Conservation (phyloP, 495 filamentous ascomycete genomes). For the Neurospora tetrasperma region DNA sequence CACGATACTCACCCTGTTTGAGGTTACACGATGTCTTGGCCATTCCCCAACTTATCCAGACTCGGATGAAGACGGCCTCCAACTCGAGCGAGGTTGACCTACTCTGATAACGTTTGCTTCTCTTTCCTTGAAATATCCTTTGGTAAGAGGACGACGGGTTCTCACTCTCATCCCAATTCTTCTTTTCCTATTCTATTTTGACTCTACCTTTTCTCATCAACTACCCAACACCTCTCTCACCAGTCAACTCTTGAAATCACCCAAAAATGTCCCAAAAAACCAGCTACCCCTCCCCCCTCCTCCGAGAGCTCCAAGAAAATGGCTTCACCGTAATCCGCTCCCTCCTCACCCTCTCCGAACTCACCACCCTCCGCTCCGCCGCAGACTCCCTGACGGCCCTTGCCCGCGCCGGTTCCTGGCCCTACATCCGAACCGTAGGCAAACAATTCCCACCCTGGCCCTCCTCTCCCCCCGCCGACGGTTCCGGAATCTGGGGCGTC, state of each 20-base stretch:
- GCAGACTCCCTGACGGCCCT: slow-evolving; percentile 41
- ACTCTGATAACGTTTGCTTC: neutral
- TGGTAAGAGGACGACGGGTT: neutral
- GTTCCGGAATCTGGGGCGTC: slow-evolving; percentile 71
- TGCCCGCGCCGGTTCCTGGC: slow-evolving; percentile 57
- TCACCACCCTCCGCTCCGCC: slow-evolving; percentile 41
- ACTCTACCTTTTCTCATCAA: neutral
- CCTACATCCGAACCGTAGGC: slow-evolving; percentile 67
- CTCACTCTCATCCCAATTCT: neutral
- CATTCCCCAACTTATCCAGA: neutral
- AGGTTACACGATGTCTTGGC: neutral
- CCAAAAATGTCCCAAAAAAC: neutral
- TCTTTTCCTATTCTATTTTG: neutral
- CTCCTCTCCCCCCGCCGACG: slow-evolving; percentile 26
- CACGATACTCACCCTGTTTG: neutral
- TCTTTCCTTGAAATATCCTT: neutral
- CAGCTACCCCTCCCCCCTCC: slow-evolving; percentile 13
- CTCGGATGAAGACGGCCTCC: neutral
- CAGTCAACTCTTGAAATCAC: neutral
- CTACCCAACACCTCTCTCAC: neutral
- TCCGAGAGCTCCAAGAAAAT: slow-evolving; percentile 17
- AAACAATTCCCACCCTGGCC: slow-evolving; percentile 84
- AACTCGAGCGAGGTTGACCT: neutral
- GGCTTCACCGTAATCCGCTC: slow-evolving; percentile 31
- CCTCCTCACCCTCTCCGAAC: slow-evolving; percentile 18